phyloP scores from a whole-genome alignment of 2,329 filamentous ascomycete genomes.

The Ascochyta clinopodiicola region DNA sequence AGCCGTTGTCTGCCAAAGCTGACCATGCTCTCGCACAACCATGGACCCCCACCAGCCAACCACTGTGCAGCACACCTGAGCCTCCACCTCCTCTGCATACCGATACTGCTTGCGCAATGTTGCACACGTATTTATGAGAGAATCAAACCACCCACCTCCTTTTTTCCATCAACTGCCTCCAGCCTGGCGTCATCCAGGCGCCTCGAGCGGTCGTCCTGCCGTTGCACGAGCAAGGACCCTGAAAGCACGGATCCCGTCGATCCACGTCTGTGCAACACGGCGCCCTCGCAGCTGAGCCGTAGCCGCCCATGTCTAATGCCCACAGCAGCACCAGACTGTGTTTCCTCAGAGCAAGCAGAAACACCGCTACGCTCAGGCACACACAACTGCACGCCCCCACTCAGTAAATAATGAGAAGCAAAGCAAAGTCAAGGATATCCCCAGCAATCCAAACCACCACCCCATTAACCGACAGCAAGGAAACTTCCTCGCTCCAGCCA shows the following conservation, averaged over 20 bases:
- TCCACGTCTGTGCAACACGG: conserved; percentile 22
- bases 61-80: neutral
- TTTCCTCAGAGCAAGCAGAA: too few relatives aligned
- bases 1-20: conserved; percentile 29
- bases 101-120: neutral
- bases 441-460: conserved; percentile 10
- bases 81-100: neutral
- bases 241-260: conserved; percentile 25
- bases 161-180: neutral
- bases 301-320: neutral
- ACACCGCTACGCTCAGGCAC: neutral
- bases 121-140: neutral
- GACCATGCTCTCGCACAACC: conserved; percentile 25
- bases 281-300: neutral
- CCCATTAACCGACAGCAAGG: conserved; percentile 24
- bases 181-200: neutral
- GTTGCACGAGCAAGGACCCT: conserved; percentile 27
- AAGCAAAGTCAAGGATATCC: conserved; percentile 29
- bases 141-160: neutral
- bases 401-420: neutral
- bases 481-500: conserved; percentile 32
- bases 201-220: neutral
- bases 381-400: conserved; percentile 1
- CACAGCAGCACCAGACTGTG: neutral
- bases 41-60: neutral